These are phyloP conservation scores for Monotropa hypopitys DNA, from an alignment of 179 eudicot genomes.

Conservation along the genomic window DNA sequence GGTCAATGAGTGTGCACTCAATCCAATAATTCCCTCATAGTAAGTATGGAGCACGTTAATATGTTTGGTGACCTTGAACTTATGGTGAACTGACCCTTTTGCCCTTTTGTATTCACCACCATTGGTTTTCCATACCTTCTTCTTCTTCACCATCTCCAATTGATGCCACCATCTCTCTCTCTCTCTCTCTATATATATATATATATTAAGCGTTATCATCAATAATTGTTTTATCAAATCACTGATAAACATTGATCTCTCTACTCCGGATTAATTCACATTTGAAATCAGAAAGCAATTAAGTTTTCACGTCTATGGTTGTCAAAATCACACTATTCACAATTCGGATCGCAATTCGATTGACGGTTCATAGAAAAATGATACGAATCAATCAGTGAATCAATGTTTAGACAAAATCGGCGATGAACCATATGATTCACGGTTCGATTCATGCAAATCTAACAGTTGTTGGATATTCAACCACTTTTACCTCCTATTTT, in stretches of 20 bases:
- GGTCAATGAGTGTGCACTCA: neutral
- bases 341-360: no score
- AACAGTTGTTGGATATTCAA: no score
- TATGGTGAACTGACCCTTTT: neutral
- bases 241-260: no score
- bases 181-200: neutral
- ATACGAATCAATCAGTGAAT: neutral
- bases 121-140: neutral
- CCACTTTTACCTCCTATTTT: neutral
- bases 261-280: no score
- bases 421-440: neutral
- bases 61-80: neutral
- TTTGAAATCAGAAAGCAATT: neutral
- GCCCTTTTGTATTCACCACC: neutral
- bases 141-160: neutral
- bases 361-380: neutral
- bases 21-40: neutral
- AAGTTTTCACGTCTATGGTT: neutral
- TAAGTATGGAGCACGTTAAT: neutral
- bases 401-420: neutral
- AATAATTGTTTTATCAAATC: no score
- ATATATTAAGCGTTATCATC: no score
- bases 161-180: neutral
- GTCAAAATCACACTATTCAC: neutral
- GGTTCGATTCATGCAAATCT: neutral